Evolutionary conservation across 371 early-diverging fungal species (phyloP), one percentile per base, ranked within the genome.

Genomic region (Actinomucor elegans): DNA sequence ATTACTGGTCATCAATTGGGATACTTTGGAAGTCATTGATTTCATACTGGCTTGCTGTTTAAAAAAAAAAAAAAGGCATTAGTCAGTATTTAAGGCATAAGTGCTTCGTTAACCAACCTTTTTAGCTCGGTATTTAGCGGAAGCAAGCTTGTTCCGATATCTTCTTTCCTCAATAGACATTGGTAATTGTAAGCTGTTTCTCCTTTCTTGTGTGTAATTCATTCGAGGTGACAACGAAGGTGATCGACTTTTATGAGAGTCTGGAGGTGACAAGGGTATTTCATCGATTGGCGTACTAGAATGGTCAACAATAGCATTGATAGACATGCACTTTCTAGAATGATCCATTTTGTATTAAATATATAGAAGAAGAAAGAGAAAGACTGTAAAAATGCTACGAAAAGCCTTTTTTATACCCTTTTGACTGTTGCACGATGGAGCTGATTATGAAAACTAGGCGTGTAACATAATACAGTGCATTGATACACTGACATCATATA

Each of bases 271-370:
- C 33, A 65, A 42, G 7, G 69, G 65, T 34, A 57, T 21, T 38
- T 55, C 48, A n/a, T n/a, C n/a, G n/a, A n/a, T n/a, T 33, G 23
- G 18, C 15, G 49, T 31, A 0, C 43, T 60, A 35, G 37, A 26
- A 18, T 55, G 48, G 20, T 57, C 63, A n/a, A 65, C 62, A 36
- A 69, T 64, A 31, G 65, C 55, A 31, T 61, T 33, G 31, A 69
- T 69, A 23, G 69, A 64, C 69, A 69, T 69, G 37, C 59, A 59
- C 11, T 55, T 57, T 45, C 61, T 53, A 52, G 65, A 54, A 34
- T 27, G 15, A 23, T 57, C 42, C 69, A 68, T 68, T 34, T 57
- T 66, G 4, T 1, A n/a, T 49, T 7, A 43, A 29, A 31, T 29
- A 36, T 33, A 49, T 31, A 40, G 38, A 51, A 41, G 44, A 37